Percentiles rank a stretch among this genome's conserved stretches.
These are phyloP conservation scores for Mortierella polycephala DNA, from an alignment of 371 early-diverging fungal species.

Conservation along the genomic window DNA sequence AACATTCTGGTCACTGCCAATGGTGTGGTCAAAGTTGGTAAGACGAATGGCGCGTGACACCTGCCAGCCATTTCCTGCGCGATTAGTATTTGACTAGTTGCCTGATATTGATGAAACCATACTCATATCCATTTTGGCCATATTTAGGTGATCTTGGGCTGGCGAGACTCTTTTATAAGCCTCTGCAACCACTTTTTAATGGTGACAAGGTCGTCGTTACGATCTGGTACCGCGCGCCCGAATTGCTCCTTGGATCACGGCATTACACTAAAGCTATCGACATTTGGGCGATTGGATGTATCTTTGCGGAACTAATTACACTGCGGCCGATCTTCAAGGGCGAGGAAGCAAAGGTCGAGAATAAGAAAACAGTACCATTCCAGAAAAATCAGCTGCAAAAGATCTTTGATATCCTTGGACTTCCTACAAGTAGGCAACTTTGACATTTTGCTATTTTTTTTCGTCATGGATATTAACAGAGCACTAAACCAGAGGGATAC, in stretches of 20 bases:
- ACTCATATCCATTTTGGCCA: not conserved
- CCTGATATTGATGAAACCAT: too few relatives aligned
- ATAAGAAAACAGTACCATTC: constrained; percentile 88
- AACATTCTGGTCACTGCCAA: constrained; percentile 88
- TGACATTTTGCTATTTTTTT: not conserved
- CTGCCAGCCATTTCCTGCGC: not conserved
- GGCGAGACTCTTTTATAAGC: constrained; percentile 85
- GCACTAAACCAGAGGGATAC: not conserved
- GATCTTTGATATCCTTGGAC: constrained; percentile 92
- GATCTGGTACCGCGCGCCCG: constrained; percentile 98
- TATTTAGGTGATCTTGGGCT: constrained; percentile 86
- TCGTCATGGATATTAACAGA: not conserved
- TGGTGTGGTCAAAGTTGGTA: constrained; percentile 90
- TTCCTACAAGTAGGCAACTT: constrained; percentile 77
- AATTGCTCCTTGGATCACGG: constrained; percentile 89
- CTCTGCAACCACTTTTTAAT: constrained; percentile 84
- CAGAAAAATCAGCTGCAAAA: constrained; percentile 89
- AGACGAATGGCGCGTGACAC: not conserved
- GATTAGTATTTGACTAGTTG: not conserved
- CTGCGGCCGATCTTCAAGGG: constrained; percentile 94
- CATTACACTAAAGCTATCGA: constrained; percentile 95
- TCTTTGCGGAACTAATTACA: constrained; percentile 92
- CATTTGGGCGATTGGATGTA: constrained; percentile 97
- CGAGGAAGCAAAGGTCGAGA: constrained; percentile 93
- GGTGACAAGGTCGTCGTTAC: constrained; percentile 98